A percentile compares a stretch with the other conserved stretches of the same genome.
Conservation (phyloP, 2,329 filamentous ascomycete genomes). For the Keithomyces neogunnii region DNA sequence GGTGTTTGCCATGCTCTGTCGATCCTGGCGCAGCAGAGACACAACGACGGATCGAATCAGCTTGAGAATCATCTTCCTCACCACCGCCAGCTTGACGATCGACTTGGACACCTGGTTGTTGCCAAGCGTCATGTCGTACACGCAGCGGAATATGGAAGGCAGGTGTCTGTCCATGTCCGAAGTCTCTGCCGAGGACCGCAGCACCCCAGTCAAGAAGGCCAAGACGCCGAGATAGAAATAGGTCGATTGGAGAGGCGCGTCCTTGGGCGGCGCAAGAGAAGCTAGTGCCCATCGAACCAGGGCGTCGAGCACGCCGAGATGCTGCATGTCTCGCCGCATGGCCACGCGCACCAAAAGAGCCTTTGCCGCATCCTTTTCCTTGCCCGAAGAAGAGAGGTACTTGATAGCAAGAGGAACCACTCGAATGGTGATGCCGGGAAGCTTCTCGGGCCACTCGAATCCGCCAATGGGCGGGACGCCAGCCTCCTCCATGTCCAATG, state of each 20-base stretch:
- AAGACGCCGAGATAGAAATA: conserved; percentile 74
- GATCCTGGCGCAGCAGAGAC: conserved; percentile 49
- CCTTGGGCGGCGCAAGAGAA: conserved; percentile 40
- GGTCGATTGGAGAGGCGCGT: conserved; percentile 37
- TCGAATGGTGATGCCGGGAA: conserved; percentile 63
- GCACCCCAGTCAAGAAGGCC: conserved; percentile 68
- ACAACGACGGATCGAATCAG: conserved; percentile 68
- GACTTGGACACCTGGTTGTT: conserved; percentile 38
- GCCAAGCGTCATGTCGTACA: conserved; percentile 48
- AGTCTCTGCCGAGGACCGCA: conserved; percentile 60
- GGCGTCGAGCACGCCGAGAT: conserved; percentile 57
- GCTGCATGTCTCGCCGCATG: conserved; percentile 83
- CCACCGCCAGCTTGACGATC: conserved; percentile 66
- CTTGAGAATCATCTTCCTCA: conserved; percentile 77
- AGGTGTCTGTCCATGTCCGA: conserved; percentile 65
- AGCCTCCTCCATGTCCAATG: conserved; percentile 39
- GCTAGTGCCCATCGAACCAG: conserved; percentile 64
- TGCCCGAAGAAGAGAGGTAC: conserved; percentile 68
- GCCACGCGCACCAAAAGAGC: conserved; percentile 70
- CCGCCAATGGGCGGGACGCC: conserved; percentile 33
- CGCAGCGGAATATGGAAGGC: conserved; percentile 54
- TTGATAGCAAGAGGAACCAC: conserved; percentile 62
- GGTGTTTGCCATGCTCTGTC: conserved; percentile 31
- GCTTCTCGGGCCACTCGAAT: conserved; percentile 46
- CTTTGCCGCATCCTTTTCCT: conserved; percentile 84